phyloP scores from a whole-genome alignment of 805 yeast species.

The Pichia cabralensis region DNA sequence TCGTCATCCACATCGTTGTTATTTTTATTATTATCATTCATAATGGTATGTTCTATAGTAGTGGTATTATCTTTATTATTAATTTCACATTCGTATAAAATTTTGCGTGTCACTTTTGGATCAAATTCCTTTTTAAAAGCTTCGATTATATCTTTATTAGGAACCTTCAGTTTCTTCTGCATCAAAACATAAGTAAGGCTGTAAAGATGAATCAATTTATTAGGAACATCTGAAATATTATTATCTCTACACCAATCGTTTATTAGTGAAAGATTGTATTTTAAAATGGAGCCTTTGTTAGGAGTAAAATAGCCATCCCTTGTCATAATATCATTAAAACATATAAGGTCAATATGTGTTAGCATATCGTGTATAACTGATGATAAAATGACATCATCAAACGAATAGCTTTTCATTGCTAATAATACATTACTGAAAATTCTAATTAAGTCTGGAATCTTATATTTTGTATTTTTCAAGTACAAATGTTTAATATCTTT shows the following conservation, averaged over 20 bases:
- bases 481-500: too few relatives aligned
- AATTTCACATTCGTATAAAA: too few relatives aligned
- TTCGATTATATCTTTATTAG: too few relatives aligned
- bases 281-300: slow-evolving; percentile 4
- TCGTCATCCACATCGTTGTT: too few relatives aligned
- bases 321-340: slow-evolving; percentile 8
- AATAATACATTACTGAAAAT: slow-evolving; percentile 6
- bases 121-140: not conserved
- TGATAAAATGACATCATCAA: slow-evolving; percentile 3
- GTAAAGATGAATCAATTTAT: slow-evolving; percentile 6
- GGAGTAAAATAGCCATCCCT: slow-evolving; percentile 3
- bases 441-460: slow-evolving; percentile 7
- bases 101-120: too few relatives aligned
- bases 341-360: slow-evolving; percentile 5
- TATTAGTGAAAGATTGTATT: slow-evolving; percentile 6
- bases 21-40: too few relatives aligned
- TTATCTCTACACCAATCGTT: slow-evolving; percentile 11
- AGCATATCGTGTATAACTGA: slow-evolving; percentile 8
- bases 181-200: slow-evolving; percentile 8
- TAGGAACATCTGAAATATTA: slow-evolving; percentile 10
- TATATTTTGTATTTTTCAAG: slow-evolving; percentile 8
- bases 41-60: too few relatives aligned
- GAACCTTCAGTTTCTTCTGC: slow-evolving; percentile 7
- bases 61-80: too few relatives aligned
- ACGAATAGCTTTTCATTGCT: slow-evolving; percentile 8